These are phyloP conservation scores for Chalara sp. DNA, from an alignment of 2,329 filamentous ascomycete species.

Conservation along the genomic window DNA sequence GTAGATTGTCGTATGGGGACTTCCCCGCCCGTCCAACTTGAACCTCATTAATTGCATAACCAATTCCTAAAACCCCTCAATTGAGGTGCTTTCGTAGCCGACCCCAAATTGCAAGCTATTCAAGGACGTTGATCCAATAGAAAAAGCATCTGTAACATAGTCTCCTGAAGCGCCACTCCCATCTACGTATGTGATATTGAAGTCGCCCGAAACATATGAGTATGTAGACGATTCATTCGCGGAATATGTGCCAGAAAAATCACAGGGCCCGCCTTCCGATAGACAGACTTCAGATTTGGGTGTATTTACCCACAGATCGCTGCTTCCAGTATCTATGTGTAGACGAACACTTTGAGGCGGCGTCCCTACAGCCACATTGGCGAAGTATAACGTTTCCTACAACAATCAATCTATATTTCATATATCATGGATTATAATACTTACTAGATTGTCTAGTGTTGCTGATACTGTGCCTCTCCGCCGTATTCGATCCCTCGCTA, in stretches of 20 bases:
- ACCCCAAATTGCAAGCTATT: constrained; percentile 63
- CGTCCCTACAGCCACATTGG: constrained; percentile 57
- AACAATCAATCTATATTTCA: no score
- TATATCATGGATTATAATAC: neutral
- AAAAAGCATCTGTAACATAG: constrained; percentile 70
- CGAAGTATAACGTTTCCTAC: constrained; percentile 56
- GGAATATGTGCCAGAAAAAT: constrained; percentile 57
- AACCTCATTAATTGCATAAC: constrained; percentile 74
- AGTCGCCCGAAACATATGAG: constrained; percentile 62
- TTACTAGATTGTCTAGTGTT: constrained; percentile 50
- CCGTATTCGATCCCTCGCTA: constrained; percentile 30
- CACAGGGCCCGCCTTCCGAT: constrained; percentile 43
- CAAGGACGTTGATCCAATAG: constrained; percentile 47
- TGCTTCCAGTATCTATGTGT: constrained; percentile 63
- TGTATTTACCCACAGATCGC: constrained; percentile 66
- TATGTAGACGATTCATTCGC: constrained; percentile 72
- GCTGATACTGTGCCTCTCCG: constrained; percentile 38
- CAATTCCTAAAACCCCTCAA: constrained; percentile 77
- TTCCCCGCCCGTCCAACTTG: constrained; percentile 52
- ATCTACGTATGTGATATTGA: constrained; percentile 86
- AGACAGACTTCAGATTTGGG: constrained; percentile 53
- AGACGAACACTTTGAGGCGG: constrained; percentile 50
- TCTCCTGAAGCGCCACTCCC: constrained; percentile 71
- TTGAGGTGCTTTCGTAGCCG: constrained; percentile 54
- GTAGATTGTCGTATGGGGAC: constrained; percentile 60